These are phyloP conservation scores for Neurospora sp. DNA, from an alignment of 495 filamentous ascomycete species.

Conservation along the genomic window DNA sequence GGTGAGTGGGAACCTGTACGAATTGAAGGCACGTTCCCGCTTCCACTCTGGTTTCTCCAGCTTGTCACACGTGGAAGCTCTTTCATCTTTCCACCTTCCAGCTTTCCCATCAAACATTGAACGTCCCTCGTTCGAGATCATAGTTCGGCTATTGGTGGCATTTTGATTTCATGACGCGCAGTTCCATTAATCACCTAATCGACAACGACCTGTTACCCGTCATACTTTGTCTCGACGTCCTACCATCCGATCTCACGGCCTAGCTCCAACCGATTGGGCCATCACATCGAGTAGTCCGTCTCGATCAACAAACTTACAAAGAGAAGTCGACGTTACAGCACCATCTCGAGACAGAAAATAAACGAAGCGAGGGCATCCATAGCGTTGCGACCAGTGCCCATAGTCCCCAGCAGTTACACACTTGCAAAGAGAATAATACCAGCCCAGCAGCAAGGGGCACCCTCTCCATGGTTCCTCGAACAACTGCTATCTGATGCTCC, in stretches of 20 bases:
- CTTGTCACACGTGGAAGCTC: neutral
- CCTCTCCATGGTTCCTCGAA: neutral
- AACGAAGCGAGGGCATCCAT: neutral
- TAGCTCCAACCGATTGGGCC: neutral
- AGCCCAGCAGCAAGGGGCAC: neutral
- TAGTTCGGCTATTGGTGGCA: neutral
- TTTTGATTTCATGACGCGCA: neutral
- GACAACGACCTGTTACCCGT: neutral
- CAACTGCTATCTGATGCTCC: constrained; percentile 22
- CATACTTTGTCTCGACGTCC: neutral
- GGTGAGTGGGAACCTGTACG: neutral
- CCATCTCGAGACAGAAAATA: neutral
- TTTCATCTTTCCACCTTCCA: neutral
- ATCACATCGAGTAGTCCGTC: neutral
- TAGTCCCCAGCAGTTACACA: neutral
- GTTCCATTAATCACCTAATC: neutral
- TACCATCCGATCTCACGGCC: neutral
- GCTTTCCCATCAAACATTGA: neutral
- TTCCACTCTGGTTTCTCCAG: neutral
- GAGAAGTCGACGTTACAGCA: neutral
- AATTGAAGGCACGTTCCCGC: neutral
- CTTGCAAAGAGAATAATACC: neutral
- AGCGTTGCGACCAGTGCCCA: neutral
- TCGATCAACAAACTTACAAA: neutral
- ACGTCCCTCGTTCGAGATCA: neutral